Conservation (phyloP, 306 rosid genomes). For the Rubus idaeus region DNA sequence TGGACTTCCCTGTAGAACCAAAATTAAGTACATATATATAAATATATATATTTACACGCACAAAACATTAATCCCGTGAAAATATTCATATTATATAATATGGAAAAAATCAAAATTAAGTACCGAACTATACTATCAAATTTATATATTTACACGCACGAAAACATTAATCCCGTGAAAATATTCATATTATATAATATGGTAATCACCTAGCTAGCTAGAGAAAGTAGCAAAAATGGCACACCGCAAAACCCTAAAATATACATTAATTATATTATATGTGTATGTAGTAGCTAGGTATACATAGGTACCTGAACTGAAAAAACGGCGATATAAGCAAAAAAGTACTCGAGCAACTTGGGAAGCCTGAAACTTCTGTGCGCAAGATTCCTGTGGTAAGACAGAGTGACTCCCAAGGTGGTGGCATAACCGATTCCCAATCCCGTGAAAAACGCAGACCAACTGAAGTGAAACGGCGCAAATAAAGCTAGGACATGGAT, state of each 20-base stretch:
- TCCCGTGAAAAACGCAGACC: slow-evolving; percentile 62
- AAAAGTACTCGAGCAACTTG: slow-evolving; percentile 66
- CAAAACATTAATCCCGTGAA: not conserved
- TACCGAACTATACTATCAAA: not conserved
- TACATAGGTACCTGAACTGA: slow-evolving; percentile 61
- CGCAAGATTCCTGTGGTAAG: slow-evolving; percentile 48
- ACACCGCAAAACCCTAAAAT: too few species aligned
- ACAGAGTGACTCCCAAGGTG: slow-evolving; percentile 68
- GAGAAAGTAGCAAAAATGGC: not conserved
- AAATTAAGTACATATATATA: not conserved
- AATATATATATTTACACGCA: not conserved
- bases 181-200: too few species aligned
- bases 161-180: not conserved
- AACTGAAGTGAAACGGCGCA: slow-evolving; percentile 42
- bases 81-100: too few species aligned
- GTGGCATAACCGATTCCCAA: slow-evolving; percentile 48
- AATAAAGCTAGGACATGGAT: slow-evolving; percentile 46
- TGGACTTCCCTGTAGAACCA: slow-evolving; percentile 62
- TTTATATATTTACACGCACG: too few species aligned
- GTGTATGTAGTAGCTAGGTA: not conserved
- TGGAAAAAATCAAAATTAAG: slow-evolving; percentile 6
- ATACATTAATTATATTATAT: too few species aligned
- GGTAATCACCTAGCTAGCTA: too few species aligned
- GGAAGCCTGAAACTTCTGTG: too few species aligned
- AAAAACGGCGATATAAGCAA: slow-evolving; percentile 67